Evolutionary conservation across 73 alveolate species (phyloP), one percentile per base, ranked within the genome.

Genomic region (Stentor coeruleus): DNA sequence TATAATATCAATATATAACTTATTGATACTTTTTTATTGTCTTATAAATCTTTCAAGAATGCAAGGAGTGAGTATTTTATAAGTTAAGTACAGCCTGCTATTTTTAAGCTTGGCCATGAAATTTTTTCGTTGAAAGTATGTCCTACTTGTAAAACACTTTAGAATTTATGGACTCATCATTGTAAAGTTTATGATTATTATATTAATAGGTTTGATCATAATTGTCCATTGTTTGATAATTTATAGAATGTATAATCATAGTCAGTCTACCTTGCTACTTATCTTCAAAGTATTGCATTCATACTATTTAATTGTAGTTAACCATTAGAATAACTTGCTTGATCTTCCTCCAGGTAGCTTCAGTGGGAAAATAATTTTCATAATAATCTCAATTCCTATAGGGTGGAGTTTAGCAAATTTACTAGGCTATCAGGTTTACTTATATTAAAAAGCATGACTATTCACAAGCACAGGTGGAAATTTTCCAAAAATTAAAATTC

Each of bases 211-310:
- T 83, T 86, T 77, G 95, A 91, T 89, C 94, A 91, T 83, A 96
- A 93, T 85, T 93, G 97, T 59, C 94, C 94, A 38, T 93, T 84
- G 72, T 93, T 93, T 33, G 94, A 90, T 0, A 93, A 93, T 88
- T 57, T 84, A 91, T 3, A 97, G 98, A 40, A 83, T 83, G 60
- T 73, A 85, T 15, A 93, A 93, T 91, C 81, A 85, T 72, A 89
- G 87, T 73, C 83, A 85, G 72, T 81, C 86, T 35, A 77, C 82
- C 6, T 59, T 81, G n/a, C 72, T 85, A 33, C 38, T 85, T 20
- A 33, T 60, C 11, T 28, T 79, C 38, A 41, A 76, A 3, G 33
- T 85, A 36, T 28, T 82, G 39, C 59, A 66, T 35, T 30, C 85
- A 4, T 39, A 58, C 14, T 31, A 41, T 20, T 81, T 82, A 49